Evolutionary conservation across 2,329 filamentous ascomycete genomes (phyloP), one percentile per base, ranked within the genome.

Genomic region (Aspergillus japonicus): DNA sequence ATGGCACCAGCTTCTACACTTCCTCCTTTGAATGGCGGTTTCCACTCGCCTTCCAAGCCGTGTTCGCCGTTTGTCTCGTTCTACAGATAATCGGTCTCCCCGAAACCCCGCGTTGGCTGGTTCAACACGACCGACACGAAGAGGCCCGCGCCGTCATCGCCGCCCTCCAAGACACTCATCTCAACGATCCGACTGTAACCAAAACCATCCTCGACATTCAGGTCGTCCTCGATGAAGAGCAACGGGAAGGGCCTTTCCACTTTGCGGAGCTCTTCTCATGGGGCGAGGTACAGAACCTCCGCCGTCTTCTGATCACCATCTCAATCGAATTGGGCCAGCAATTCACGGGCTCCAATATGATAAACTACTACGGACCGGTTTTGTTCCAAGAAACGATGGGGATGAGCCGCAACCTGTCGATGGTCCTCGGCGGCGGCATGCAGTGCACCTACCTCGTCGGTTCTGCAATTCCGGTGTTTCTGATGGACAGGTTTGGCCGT

Each of bases 401-500:
- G 2, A 61, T 81, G 4, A 69, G 70, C 12, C 76, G 80, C 1
- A 77, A 82, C n/a, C 70, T 85, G 35, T 81, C 82, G 33, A 71
- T 85, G 44, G 77, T 86, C 5, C 72, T 86, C 1, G 82, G 81
- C 23, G 83, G 83, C 3, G 76, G 71, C 54, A 75, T 72, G 31
- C 73, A 73, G 23, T 71, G 72, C 50, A 76, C 73, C 0, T 81
- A 78, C 56, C 66, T 80, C 8, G 70, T 77, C 14, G 77, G 76
- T 7, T 77, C 74, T 0, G 68, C 73, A 2, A 78, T 80, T 55
- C 77, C 79, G 0, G 66, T 80, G 3, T 73, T 75, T 51, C 67
- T 77, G 7, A 74, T 80, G 69, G 78, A 80, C 58, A 67, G 73
- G 1, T 76, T 78, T 33, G 78, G 78, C 1, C 74, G 79, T 4